Base-by-base conservation (phyloP, 2,329 filamentous ascomycete species). In the Lithohypha guttulata region DNA sequence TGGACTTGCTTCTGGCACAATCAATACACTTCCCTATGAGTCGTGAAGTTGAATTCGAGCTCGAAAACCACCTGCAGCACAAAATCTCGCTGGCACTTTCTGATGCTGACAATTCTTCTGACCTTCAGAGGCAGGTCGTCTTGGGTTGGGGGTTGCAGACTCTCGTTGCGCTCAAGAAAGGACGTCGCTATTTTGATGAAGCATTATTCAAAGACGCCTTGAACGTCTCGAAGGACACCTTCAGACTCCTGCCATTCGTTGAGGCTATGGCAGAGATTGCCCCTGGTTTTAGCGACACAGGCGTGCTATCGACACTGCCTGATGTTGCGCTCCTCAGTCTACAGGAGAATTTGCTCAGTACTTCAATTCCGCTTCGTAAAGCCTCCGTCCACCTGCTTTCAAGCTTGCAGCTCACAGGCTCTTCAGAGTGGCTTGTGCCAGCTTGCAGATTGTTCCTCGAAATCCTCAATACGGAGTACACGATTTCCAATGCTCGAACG, bases 391-490 rank as follows among this genome's bases (percentile, higher is more conserved):
- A 77, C 42, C 67, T 95, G 18, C 62, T 96, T 9, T n/a, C n/a
- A n/a, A n/a, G n/a, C 70, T 75, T 28, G 66, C 75, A 23, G 60
- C 91, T 11, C 65, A 75, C 34, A 60, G 56, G 37, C n/a, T 5
- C 26, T 31, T 49, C 59, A 19, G 65, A 70, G 31, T 56, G 59
- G 17, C 48, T 68, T 15, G 50, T 68, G 4, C 63, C 74, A 20
- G 63, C 68, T 5, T 59, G 83, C 17, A 63, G 65, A 5, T 69
- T 77, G 5, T 89, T 93, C 62, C 69, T 87, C 11, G 73, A 84
- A 46, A 77, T 87, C 11, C 87, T 96, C 57, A 73, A 85, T 46
- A 84, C 79, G 4, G 78, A 84, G 0, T 62, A 93, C n/a, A 75
- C 74, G 32, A 67, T 94, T 3, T 75, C 87, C 41, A 84, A 81